These are phyloP conservation scores for Phytophthora brassicae DNA, from an alignment of 352 stramenopile genomes.

Conservation along the genomic window DNA sequence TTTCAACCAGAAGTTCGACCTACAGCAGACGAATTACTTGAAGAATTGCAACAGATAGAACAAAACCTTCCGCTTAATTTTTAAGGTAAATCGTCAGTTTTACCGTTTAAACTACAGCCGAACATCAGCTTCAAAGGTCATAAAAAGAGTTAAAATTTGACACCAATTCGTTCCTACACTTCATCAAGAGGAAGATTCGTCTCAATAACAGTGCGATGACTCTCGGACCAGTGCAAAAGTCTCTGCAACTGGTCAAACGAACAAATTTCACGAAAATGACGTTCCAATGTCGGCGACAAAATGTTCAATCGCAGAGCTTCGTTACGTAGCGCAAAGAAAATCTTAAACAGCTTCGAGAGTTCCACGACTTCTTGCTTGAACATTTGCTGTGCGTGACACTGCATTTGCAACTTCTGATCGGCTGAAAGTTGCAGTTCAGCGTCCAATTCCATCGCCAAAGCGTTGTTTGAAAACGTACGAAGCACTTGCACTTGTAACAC, in stretches of 20 bases:
- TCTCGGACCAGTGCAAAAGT: constrained; percentile 80
- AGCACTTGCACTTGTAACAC: constrained; percentile 72
- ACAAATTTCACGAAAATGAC: constrained; percentile 64
- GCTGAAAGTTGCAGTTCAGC: constrained; percentile 47
- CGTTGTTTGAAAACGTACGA: constrained; percentile 45
- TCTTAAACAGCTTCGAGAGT: constrained; percentile 79
- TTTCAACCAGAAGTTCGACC: constrained; percentile 49
- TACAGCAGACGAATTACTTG: constrained; percentile 34
- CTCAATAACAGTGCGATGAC: constrained; percentile 58
- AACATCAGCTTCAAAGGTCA: constrained; percentile 6
- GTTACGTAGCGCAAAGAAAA: constrained; percentile 70
- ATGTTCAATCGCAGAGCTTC: constrained; percentile 68
- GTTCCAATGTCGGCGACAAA: constrained; percentile 69
- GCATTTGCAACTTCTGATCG: constrained; percentile 65
- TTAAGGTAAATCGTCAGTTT: constrained; percentile 24
- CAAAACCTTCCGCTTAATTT: no score
- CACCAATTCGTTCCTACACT: constrained; percentile 29
- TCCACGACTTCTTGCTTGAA: constrained; percentile 62
- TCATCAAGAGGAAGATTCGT: constrained; percentile 37
- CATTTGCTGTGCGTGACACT: constrained; percentile 61
- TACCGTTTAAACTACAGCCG: constrained; percentile 12
- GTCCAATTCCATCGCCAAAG: constrained; percentile 45
- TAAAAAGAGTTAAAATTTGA: constrained; percentile 30
- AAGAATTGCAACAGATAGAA: constrained; percentile 36
- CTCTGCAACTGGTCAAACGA: constrained; percentile 74